Percentiles rank a stretch among this genome's conserved stretches.
Conservation (phyloP, 176 grass and related monocot species). For the Phoenix roebelenii region DNA sequence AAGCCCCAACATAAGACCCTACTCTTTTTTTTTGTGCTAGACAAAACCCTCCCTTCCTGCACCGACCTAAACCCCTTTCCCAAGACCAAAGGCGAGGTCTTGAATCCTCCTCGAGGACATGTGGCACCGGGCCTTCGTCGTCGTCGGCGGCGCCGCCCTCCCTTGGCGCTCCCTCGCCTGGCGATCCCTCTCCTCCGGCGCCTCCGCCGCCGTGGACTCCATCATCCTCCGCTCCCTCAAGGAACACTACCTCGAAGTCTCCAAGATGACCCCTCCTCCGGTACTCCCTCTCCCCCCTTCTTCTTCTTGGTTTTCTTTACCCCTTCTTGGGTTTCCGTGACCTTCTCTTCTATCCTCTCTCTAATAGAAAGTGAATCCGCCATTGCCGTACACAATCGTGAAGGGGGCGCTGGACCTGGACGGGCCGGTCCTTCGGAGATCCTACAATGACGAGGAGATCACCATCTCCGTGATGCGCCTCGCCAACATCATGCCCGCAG, state of each 20-base stretch:
- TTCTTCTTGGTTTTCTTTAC: too few species aligned
- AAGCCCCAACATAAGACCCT: too few species aligned
- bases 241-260: constrained; percentile 80
- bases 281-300: constrained; percentile 1
- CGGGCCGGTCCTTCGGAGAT: constrained; percentile 50
- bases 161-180: constrained; percentile 4
- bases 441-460: constrained; percentile 71
- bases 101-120: constrained; percentile 12
- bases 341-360: not conserved
- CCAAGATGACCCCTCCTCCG: constrained; percentile 74
- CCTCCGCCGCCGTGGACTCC: constrained; percentile 51
- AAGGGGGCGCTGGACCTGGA: constrained; percentile 61
- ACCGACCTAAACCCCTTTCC: too few species aligned
- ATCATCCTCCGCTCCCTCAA: constrained; percentile 90
- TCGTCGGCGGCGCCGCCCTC: constrained; percentile 25
- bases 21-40: too few species aligned
- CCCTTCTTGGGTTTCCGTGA: not conserved
- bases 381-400: constrained; percentile 59
- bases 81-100: not conserved
- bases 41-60: too few species aligned
- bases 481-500: constrained; percentile 55
- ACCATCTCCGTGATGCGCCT: constrained; percentile 83
- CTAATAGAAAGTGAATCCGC: constrained; percentile 54
- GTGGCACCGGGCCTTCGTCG: constrained; percentile 26
- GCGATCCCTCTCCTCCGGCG: constrained; percentile 5